Conservation (phyloP, 306 rosid species). For the Abrus pulchellus region DNA sequence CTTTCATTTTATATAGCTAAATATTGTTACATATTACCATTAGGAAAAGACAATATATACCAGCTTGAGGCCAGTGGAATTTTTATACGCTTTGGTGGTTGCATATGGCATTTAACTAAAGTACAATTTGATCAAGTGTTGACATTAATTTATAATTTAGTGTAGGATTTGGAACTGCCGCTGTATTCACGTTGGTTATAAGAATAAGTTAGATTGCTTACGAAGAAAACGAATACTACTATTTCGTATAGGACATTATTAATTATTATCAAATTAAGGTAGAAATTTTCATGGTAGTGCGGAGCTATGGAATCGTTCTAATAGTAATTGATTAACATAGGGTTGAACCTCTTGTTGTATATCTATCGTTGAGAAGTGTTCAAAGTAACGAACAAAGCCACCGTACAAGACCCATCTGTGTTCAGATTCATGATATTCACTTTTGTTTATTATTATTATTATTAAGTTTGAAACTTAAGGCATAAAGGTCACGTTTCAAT, state of each 20-base stretch:
- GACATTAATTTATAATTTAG: not conserved
- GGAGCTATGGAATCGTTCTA: not conserved
- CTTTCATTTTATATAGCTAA: too few species aligned
- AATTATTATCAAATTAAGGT: not conserved
- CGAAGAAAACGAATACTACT: too few species aligned
- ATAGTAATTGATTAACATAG: not conserved
- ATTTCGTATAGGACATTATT: not conserved
- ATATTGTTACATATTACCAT: too few species aligned
- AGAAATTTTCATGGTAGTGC: not conserved
- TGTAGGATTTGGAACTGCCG: not conserved
- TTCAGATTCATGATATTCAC: not conserved
- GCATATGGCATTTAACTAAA: slow-evolving; percentile 8
- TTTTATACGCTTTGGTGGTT: not conserved
- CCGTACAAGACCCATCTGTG: not conserved
- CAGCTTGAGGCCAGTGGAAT: not conserved
- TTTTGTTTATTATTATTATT: not conserved
- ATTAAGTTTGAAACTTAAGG: not conserved
- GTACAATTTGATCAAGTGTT: not conserved
- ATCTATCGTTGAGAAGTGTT: not conserved
- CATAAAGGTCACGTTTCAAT: not conserved
- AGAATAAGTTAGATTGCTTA: not conserved
- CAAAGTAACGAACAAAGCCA: not conserved
- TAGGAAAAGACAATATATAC: not conserved
- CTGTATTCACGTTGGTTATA: not conserved
- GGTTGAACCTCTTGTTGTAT: not conserved